These are phyloP conservation scores for Takashimella tepidaria DNA, from an alignment of 1,284 basidiomycete genomes.

Conservation along the genomic window DNA sequence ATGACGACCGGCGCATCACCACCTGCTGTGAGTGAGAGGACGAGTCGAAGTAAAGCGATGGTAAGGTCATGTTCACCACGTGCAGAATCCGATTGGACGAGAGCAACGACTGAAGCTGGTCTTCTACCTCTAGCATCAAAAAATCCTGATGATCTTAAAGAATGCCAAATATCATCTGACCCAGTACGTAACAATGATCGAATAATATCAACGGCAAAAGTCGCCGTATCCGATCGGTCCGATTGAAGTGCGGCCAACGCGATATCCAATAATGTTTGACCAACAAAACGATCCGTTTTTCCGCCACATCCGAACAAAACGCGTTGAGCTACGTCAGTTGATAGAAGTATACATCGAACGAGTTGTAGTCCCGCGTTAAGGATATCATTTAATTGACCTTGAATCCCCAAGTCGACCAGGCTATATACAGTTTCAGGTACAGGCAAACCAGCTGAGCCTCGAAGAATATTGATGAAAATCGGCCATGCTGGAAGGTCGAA, in stretches of 20 bases:
- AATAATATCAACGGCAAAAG: conserved; percentile 32
- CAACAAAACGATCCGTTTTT: conserved; percentile 6
- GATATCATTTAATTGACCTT: conserved; percentile 18
- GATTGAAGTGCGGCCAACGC: conserved; percentile 20
- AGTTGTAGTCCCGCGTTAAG: conserved; percentile 27
- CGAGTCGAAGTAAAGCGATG: conserved; percentile 29
- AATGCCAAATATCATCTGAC: conserved; percentile 25
- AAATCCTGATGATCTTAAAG: conserved; percentile 33
- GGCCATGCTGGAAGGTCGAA: conserved; percentile 28
- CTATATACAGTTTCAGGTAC: conserved; percentile 10
- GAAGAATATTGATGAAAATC: conserved; percentile 33
- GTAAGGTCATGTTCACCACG: conserved; percentile 33
- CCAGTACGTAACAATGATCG: conserved; percentile 27
- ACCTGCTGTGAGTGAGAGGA: conserved; percentile 24
- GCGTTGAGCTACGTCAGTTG: conserved; percentile 10
- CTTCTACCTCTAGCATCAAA: conserved; percentile 31
- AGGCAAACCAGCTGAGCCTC: conserved; percentile 26
- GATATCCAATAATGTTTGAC: conserved; percentile 28
- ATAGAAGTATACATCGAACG: conserved; percentile 25
- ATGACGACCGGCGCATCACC: conserved; percentile 24
- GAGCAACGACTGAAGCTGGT: conserved; percentile 21
- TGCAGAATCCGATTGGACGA: conserved; percentile 30
- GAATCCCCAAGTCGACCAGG: conserved; percentile 31
- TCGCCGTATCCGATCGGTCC: conserved; percentile 10
- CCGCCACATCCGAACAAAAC: conserved; percentile 1